Base-by-base conservation (phyloP, 2,329 filamentous ascomycete species). In the Periglandula ipomoeae region DNA sequence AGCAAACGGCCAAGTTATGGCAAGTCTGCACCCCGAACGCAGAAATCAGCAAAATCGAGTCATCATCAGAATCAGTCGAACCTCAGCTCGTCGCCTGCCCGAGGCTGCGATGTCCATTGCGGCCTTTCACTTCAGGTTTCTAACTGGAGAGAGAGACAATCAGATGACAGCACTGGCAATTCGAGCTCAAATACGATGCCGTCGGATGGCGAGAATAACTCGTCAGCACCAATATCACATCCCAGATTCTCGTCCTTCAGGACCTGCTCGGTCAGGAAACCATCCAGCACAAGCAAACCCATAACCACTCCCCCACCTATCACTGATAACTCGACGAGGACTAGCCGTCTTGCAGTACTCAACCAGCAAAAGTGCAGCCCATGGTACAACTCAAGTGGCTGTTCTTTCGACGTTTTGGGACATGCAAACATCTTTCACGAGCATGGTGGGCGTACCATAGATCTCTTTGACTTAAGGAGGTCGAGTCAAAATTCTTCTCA, bases 81-180 rank as follows among this genome's bases (percentile, higher is more conserved):
- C 17, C 37, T 40, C 22, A 44, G 47, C n/a, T 22, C 11, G 13
- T 19, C 39, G 6, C n/a, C 38, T 13, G 19, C 9, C 27, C 46
- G 38, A 19, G 22, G 5, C 10, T 39, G 35, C 11, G 46, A 44
- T 9, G 10, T 24, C 1, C 30, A 9, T 19, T 8, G 30, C 20
- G 44, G 30, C 3, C 41, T 44, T 17, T 45, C 46, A 11, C 49
- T 51, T 20, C 48, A 46, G 8, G 19, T 49, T 24, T 32, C 45
- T 15, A 49, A 51, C 19, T 51, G 50, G 50, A 40, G 50, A 32
- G 35, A 15, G 17, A 48, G 50, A 42, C 43, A 37, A 15, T 35
- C 42, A 15, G 48, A 49, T 27, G 43, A 42, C 10, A 46, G 43
- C 19, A 40, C 3, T 32, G 43, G 24, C 19, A 24, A 15, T 13